Conservation (phyloP, 2,329 filamentous ascomycete genomes). For the Pseudogymnoascus verrucosus region DNA sequence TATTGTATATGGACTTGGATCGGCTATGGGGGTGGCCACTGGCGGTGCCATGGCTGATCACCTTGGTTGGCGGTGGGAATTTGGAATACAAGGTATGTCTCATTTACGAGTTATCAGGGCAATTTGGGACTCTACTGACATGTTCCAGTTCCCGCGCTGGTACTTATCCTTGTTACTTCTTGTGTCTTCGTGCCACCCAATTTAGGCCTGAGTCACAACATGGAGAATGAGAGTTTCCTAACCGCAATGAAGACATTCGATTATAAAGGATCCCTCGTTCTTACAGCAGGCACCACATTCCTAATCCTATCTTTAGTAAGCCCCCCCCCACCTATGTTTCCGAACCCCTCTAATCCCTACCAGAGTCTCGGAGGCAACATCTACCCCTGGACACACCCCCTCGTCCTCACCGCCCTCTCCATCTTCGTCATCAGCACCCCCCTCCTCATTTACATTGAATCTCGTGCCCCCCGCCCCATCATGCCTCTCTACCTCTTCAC, state of each 20-base stretch:
- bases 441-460: conserved; percentile 45
- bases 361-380: conserved; percentile 57
- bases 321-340: conserved; percentile 10
- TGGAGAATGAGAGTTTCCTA: conserved; percentile 35
- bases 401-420: conserved; percentile 44
- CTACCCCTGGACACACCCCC: conserved; percentile 52
- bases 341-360: not conserved
- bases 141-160: conserved; percentile 38
- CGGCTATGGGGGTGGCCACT: conserved; percentile 56
- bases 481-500: conserved; percentile 50
- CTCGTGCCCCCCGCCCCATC: conserved; percentile 43
- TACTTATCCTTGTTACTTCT: conserved; percentile 39
- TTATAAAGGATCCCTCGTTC: conserved; percentile 43
- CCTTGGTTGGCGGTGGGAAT: conserved; percentile 68
- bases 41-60: conserved; percentile 63
- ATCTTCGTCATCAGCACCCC: conserved; percentile 42
- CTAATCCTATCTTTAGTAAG: conserved; percentile 51
- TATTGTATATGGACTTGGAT: conserved; percentile 51
- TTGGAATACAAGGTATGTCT: conserved; percentile 43
- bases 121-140: not conserved
- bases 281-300: conserved; percentile 45
- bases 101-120: not conserved
- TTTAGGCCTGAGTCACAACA: conserved; percentile 40
- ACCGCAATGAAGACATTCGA: conserved; percentile 51
- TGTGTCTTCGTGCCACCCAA: conserved; percentile 41